Percentiles rank a stretch among this genome's conserved stretches.
phyloP scores from a whole-genome alignment of 371 early-diverging fungal species.

The Syncephalastrum monosporum region DNA sequence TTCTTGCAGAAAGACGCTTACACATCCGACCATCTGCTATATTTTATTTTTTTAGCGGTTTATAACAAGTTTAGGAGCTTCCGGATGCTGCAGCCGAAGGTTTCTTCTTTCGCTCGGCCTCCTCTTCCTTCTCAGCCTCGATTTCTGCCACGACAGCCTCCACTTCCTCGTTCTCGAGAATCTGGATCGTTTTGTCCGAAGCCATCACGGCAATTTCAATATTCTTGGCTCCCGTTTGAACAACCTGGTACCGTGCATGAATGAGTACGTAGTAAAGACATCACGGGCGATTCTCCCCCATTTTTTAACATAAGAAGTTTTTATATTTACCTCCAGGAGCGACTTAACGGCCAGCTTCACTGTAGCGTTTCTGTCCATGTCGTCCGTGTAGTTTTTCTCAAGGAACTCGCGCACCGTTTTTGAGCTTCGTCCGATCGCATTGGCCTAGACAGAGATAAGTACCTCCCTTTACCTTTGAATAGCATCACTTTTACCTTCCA shows the following conservation, averaged over 20 bases:
- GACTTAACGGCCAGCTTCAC: conserved; percentile 92
- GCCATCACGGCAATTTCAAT: conserved; percentile 96
- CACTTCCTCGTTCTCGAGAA: conserved; percentile 78
- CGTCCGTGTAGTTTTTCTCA: conserved; percentile 94
- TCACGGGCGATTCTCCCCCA: too few species aligned
- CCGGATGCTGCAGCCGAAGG: conserved; percentile 34
- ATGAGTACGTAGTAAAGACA: too few species aligned
- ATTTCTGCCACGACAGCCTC: conserved; percentile 84
- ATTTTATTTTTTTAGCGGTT: too few species aligned
- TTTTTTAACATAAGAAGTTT: neutral
- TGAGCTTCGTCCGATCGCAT: conserved; percentile 94
- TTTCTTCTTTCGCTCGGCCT: conserved; percentile 79
- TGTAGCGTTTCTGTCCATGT: conserved; percentile 76
- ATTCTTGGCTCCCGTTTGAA: conserved; percentile 98
- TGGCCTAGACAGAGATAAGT: conserved; percentile 56
- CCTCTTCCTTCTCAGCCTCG: conserved; percentile 92
- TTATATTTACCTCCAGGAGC: conserved; percentile 73
- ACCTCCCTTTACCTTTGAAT: conserved; percentile 16
- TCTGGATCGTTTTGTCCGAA: conserved; percentile 63
- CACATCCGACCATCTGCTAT: too few species aligned
- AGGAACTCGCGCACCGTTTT: conserved; percentile 97
- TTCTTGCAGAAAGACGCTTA: too few species aligned
- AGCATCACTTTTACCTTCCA: conserved; percentile 79
- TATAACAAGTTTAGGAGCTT: conserved; percentile 20
- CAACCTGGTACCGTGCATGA: conserved; percentile 58